Percentiles rank a stretch among this genome's conserved stretches.
Conservation (phyloP, 768 basidiomycete genomes). For the Tylopilus sp. region DNA sequence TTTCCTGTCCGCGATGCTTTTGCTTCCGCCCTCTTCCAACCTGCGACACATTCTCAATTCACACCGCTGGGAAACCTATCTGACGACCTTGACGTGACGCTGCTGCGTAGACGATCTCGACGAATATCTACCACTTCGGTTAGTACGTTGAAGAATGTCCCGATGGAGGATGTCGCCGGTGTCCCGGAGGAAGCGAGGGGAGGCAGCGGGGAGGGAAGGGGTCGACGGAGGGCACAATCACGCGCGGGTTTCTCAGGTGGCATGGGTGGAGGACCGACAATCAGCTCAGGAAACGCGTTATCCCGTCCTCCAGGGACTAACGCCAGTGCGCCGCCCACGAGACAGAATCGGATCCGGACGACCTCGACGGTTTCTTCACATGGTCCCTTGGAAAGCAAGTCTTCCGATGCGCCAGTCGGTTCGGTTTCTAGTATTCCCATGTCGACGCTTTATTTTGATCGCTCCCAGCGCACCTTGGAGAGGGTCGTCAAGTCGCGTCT, state of each 20-base stretch:
- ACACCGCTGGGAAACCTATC: conserved; percentile 53
- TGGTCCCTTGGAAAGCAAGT: conserved; percentile 5
- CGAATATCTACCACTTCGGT: conserved; percentile 59
- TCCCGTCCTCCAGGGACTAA: conserved; percentile 18
- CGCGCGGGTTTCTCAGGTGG: conserved; percentile 38
- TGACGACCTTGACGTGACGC: conserved; percentile 67
- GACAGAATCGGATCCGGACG: conserved; percentile 44
- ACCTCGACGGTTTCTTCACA: conserved; percentile 50
- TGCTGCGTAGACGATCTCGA: conserved; percentile 56
- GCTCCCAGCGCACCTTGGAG: conserved; percentile 68
- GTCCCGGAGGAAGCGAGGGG: conserved; percentile 25
- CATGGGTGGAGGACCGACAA: conserved; percentile 10
- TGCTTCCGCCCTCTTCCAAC: conserved; percentile 69
- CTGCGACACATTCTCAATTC: conserved; percentile 60
- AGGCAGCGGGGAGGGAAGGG: conserved; percentile 29
- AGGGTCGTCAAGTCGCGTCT: conserved; percentile 68
- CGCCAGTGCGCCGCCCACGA: conserved; percentile 30
- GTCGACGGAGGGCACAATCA: conserved; percentile 45
- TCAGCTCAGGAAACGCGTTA: conserved; percentile 7
- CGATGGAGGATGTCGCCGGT: conserved; percentile 42
- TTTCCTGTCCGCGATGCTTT: conserved; percentile 74
- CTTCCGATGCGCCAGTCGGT: conserved; percentile 2
- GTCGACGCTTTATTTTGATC: conserved; percentile 45
- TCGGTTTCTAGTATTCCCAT: conserved; percentile 18
- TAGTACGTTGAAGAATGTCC: conserved; percentile 43